These are phyloP conservation scores for Gossypium thurberi DNA, from an alignment of 345 rosid species.

Conservation along the genomic window DNA sequence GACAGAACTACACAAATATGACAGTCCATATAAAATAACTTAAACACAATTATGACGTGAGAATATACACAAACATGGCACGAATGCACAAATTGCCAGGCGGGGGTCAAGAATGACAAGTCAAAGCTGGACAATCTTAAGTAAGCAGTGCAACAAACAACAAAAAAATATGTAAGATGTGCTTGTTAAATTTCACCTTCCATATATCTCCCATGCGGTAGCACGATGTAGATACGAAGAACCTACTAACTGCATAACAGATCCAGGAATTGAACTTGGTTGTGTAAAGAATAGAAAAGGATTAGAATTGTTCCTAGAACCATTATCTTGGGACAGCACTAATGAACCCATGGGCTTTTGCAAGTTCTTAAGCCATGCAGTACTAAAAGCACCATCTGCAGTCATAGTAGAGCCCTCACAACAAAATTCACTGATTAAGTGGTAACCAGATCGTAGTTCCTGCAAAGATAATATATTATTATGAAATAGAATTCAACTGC, in stretches of 20 bases:
- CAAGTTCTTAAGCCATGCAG: constrained; percentile 77
- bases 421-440: constrained; percentile 63
- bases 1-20: not conserved
- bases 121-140: constrained; percentile 2
- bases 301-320: constrained; percentile 38
- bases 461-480: constrained; percentile 26
- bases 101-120: not conserved
- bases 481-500: constrained; percentile 12
- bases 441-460: constrained; percentile 76
- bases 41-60: not conserved
- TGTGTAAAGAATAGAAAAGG: constrained; percentile 58
- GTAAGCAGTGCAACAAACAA: constrained; percentile 2
- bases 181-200: constrained; percentile 55
- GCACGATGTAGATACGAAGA: constrained; percentile 88
- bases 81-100: not conserved
- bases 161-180: not conserved
- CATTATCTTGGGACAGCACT: constrained; percentile 48
- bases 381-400: constrained; percentile 66
- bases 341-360: constrained; percentile 50
- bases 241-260: constrained; percentile 77
- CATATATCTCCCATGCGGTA: constrained; percentile 94
- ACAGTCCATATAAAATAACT: not conserved
- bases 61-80: not conserved
- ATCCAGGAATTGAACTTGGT: constrained; percentile 73
- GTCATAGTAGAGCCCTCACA: constrained; percentile 60